A percentile compares a stretch with the other conserved stretches of the same genome.
Conservation (phyloP, 1,139 yeast species). For the Candida freyschussii region DNA sequence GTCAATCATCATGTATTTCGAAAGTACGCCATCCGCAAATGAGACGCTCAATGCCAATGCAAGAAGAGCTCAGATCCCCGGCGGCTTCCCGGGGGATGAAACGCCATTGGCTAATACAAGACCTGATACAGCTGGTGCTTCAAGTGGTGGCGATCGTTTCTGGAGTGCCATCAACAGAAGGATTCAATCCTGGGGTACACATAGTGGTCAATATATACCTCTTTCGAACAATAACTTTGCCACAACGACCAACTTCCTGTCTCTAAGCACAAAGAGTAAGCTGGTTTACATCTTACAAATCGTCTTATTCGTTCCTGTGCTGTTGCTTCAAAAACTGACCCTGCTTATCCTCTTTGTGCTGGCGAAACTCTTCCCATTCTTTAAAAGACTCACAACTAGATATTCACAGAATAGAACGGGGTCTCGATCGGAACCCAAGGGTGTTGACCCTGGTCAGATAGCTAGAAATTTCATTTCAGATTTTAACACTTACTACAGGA, state of each 20-base stretch:
- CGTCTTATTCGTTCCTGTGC: conserved; percentile 19
- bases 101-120: conserved; percentile 3
- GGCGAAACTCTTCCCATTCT: conserved; percentile 19
- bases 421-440: conserved; percentile 29
- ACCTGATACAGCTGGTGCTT: too few species aligned
- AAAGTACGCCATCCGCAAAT: conserved; percentile 20
- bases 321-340: conserved; percentile 15
- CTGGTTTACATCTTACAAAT: conserved; percentile 18
- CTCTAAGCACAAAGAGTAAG: conserved; percentile 16
- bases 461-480: conserved; percentile 35
- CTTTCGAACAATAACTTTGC: conserved; percentile 6
- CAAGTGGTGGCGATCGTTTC: too few species aligned
- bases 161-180: conserved; percentile 6
- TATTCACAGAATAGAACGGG: conserved; percentile 24
- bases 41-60: conserved; percentile 18
- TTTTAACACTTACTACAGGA: conserved; percentile 33
- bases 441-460: conserved; percentile 35
- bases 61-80: conserved; percentile 17
- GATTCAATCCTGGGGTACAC: conserved; percentile 4
- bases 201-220: conserved; percentile 13
- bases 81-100: conserved; percentile 19
- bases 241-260: conserved; percentile 10
- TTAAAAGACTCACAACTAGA: conserved; percentile 16
- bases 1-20: conserved; percentile 24
- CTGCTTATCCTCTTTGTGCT: conserved; percentile 12